Conservation (phyloP, 768 basidiomycete genomes). For the Suillus hirtellus region DNA sequence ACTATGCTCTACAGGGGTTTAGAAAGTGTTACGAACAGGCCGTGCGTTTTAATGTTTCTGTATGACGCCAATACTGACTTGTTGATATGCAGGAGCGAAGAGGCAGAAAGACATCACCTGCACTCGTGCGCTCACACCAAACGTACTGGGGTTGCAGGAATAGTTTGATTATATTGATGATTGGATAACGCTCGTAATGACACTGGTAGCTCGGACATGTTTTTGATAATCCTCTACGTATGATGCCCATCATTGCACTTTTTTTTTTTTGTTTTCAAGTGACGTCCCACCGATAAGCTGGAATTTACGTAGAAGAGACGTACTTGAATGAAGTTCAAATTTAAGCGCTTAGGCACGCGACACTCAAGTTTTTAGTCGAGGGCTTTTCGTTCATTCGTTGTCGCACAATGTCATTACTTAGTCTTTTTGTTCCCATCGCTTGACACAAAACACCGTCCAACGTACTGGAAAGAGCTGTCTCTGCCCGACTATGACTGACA, state of each 20-base stretch:
- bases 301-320: neutral
- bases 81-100: slow-evolving; percentile 8
- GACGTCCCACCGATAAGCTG: neutral
- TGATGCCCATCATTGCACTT: neutral
- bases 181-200: neutral
- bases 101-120: slow-evolving; percentile 8
- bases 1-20: slow-evolving; percentile 49
- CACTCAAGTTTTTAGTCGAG: neutral
- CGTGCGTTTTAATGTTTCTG: slow-evolving; percentile 30
- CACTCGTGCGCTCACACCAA: slow-evolving; percentile 12
- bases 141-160: slow-evolving; percentile 1
- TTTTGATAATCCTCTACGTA: too few relatives aligned
- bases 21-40: slow-evolving; percentile 48
- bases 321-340: neutral
- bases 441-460: neutral
- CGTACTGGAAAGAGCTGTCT: neutral
- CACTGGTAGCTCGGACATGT: neutral
- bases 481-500: neutral
- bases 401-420: neutral
- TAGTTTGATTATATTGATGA: slow-evolving; percentile 5
- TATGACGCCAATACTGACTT: neutral
- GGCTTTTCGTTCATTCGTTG: neutral
- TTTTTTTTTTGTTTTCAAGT: neutral
- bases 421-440: neutral
- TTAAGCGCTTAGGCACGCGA: too few relatives aligned